A percentile compares a stretch with the other conserved stretches of the same genome.
Evolutionary conservation across 345 rosid species (phyloP).

Genomic region (Trapa incisa): DNA sequence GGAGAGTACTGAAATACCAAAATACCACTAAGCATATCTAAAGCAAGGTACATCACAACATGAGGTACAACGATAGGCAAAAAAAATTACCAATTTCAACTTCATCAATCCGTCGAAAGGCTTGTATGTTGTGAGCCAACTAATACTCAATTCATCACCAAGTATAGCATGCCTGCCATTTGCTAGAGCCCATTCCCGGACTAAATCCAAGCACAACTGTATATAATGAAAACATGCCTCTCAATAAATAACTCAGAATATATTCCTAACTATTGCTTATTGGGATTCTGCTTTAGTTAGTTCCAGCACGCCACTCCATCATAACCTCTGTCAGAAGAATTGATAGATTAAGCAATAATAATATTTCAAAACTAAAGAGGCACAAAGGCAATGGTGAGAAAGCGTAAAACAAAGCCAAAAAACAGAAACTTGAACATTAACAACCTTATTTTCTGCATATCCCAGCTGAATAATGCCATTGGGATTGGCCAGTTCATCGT

Average conservation of each 20-base stretch:
- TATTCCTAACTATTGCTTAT: neutral
- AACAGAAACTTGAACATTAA: neutral
- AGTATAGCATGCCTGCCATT: slow-evolving; percentile 39
- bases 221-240: slow-evolving; percentile 1
- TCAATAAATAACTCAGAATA: neutral
- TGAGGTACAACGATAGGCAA: slow-evolving; percentile 4
- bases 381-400: too few species aligned
- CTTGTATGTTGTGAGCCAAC: slow-evolving; percentile 58
- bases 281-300: neutral
- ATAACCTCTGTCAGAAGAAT: neutral
- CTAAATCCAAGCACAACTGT: slow-evolving; percentile 46
- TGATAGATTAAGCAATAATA: neutral
- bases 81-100: slow-evolving; percentile 54
- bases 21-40: neutral
- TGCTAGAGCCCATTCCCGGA: slow-evolving; percentile 43
- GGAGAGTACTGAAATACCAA: neutral
- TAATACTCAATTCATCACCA: slow-evolving; percentile 33
- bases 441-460: slow-evolving; percentile 47
- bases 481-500: slow-evolving; percentile 50
- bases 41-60: neutral
- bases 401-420: too few species aligned
- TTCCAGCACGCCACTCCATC: neutral
- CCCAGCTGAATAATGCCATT: slow-evolving; percentile 75
- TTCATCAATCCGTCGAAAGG: slow-evolving; percentile 63
- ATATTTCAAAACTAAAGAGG: too few species aligned